Evolutionary conservation across 148 eudicot species (phyloP).

Genomic region (Chenopodium formosanum): DNA sequence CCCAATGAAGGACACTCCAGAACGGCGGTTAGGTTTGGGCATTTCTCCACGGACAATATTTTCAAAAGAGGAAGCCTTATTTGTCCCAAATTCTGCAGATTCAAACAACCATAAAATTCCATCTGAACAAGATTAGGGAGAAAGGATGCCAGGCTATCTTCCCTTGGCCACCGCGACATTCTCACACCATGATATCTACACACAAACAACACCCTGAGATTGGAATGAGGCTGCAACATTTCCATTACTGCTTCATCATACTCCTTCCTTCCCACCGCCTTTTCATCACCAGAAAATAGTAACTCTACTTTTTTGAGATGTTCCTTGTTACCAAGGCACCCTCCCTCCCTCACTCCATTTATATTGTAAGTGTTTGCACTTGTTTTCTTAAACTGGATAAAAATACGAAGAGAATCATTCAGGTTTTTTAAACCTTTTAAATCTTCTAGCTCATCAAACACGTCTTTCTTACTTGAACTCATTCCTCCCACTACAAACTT

Average conservation of each 20-base stretch:
- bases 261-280: neutral
- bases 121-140: too few relatives aligned
- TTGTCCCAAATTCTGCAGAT: too few relatives aligned
- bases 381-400: rapidly evolving
- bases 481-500: neutral
- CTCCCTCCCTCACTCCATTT: neutral
- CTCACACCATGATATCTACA: neutral
- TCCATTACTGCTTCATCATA: conserved; percentile 16
- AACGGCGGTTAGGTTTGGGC: conserved; percentile 4
- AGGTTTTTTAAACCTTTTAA: neutral
- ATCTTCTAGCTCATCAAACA: neutral
- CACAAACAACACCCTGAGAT: conserved; percentile 1
- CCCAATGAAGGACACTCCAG: too few relatives aligned
- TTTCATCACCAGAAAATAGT: rapidly evolving
- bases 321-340: conserved; percentile 1
- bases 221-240: conserved; percentile 19
- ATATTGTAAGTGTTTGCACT: too few relatives aligned
- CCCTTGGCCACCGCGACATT: conserved; percentile 21
- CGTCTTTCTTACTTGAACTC: neutral
- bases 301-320: neutral
- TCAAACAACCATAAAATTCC: rapidly evolving
- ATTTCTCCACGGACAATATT: rapidly evolving
- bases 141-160: too few relatives aligned
- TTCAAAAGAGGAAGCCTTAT: neutral
- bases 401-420: rapidly evolving